These are phyloP conservation scores for Hyaloraphidium curvatum DNA, from an alignment of 192 early-diverging fungal genomes.

Conservation along the genomic window DNA sequence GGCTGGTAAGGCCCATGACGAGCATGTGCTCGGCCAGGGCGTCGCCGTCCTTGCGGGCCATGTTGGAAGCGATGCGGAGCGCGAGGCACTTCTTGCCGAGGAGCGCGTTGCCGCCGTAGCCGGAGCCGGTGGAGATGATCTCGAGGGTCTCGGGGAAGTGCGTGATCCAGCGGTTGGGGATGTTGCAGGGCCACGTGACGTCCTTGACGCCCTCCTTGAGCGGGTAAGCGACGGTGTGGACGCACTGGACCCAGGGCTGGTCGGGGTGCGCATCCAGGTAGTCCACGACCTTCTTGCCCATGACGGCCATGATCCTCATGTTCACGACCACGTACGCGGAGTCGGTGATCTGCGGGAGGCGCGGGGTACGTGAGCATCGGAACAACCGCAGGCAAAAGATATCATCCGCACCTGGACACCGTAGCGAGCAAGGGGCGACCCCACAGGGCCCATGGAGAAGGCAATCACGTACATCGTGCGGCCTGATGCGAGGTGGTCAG, in stretches of 20 bases:
- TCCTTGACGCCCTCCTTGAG: slow-evolving; percentile 7
- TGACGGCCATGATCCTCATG: slow-evolving; percentile 6
- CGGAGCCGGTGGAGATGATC: slow-evolving; percentile 8
- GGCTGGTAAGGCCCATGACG: slow-evolving; percentile 5
- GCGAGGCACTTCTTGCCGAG: slow-evolving; percentile 10
- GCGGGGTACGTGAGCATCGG: no score
- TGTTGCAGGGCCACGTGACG: slow-evolving; percentile 7
- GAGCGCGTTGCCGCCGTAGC: slow-evolving; percentile 9
- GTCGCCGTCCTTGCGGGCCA: slow-evolving; percentile 7
- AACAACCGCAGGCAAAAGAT: no score
- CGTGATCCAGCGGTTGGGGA: slow-evolving; percentile 6
- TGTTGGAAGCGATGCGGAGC: slow-evolving; percentile 4
- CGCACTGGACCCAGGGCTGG: not conserved
- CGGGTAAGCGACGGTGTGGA: slow-evolving; percentile 8
- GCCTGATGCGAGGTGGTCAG: not conserved
- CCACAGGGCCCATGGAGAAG: slow-evolving; percentile 9
- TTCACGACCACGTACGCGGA: slow-evolving; percentile 9
- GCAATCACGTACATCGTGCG: slow-evolving; percentile 10
- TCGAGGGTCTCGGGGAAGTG: slow-evolving; percentile 7
- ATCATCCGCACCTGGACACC: slow-evolving; percentile 6
- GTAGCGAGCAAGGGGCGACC: slow-evolving; percentile 2
- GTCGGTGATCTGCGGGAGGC: no score
- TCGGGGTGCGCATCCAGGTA: not conserved
- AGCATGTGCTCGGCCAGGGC: slow-evolving; percentile 9
- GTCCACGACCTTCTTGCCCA: slow-evolving; percentile 6